Base-by-base conservation (phyloP, 331 rosid genomes). In the Ulmus americana region DNA sequence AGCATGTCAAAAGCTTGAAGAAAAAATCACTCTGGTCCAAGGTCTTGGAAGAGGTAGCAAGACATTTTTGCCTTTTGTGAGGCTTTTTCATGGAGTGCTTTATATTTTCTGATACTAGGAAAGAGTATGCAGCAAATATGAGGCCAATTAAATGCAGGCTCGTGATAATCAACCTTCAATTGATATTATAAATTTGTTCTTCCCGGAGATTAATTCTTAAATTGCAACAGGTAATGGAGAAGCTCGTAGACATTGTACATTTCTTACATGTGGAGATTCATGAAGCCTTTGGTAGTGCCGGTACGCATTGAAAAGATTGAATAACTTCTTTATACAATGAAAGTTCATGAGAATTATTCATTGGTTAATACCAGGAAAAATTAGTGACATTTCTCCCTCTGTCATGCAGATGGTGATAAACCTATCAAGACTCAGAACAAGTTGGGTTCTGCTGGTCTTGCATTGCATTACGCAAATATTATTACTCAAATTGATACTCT, bases 391-490 rank as follows among this genome's bases (percentile, higher is more conserved):
- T 76, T 63, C 42, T 64, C 16, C 55, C 5, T 65, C 47, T 65
- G 67, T 68, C 61, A 49, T 74, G 84, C 85, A 90, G 99, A 87
- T 68, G 77, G 76, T 43, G 90, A 81, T 65, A 79, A 71, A 63
- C 79, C 76, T 39, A 76, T 38, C 39, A 78, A 79, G 67, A 86
- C 84, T 70, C 95, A 74, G 16, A 80, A 59, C 65, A 81, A 76
- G 81, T 71, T 94, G 81, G 99, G 99, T 45, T 80, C 90, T 63
- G 91, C 97, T 48, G 99, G 99, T 81, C 99, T 94, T 50, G 97
- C 97, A 44, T 79, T 94, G 88, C 99, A 94, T 82, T 94, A 87
- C 68, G 99, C 99, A 61, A 87, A 84, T 69, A 84, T 94, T 74
- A 82, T 94, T 74, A 70, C 90, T 46, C 99, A 94, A 84, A 82